Evolutionary conservation across 164 flowering plant species (phyloP), one percentile per base, ranked within the genome.

Genomic region (Taxillus chinensis): DNA sequence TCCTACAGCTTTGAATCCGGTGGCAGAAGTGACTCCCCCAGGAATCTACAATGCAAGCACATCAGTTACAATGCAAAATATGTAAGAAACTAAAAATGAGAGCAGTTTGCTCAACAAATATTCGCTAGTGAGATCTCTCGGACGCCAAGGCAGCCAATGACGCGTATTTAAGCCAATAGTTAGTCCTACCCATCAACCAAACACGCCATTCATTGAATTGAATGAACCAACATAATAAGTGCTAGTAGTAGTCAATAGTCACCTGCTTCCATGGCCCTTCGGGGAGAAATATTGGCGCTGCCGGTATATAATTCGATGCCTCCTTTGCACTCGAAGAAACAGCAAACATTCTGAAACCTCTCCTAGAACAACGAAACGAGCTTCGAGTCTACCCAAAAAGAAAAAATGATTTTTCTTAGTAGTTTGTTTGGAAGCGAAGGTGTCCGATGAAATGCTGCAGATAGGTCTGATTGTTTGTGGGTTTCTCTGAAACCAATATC

Each of bases 241-340:
- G 27, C 27, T 27, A 27, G 27, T 27, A 27, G 27, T 27, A 27
- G 27, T 2, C 27, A 27, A 2, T 27, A 27, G 9, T 64, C 16
- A 86, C 98, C 92, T 86, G 83, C 67, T 78, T 69, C 96, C 96
- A 92, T 2, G 93, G 87, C 17, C 98, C 98, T 63, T 90, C 84
- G 0, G 98, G 96, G 11, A 92, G 80, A 62, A 86, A 71, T 65
- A 89, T 89, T 0, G 96, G 96, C 72, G 96, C 92, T 7, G 85
- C 80, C 27, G 92, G 86, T 8, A 91, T 76, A 65, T 72, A 79
- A 62, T 55, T 66, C 0, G 84, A 72, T 9, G 83, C 82, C 57
- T 71, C 84, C 37, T 62, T 74, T 9, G 54, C 46, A 38, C 59
- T 68, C n/a, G 74, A 62, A 9, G 83, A 72, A 54, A 70, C 62